A percentile compares a stretch with the other conserved stretches of the same genome.
These are phyloP conservation scores for Rhamnella rubrinervis DNA, from an alignment of 331 rosid species.

Conservation along the genomic window DNA sequence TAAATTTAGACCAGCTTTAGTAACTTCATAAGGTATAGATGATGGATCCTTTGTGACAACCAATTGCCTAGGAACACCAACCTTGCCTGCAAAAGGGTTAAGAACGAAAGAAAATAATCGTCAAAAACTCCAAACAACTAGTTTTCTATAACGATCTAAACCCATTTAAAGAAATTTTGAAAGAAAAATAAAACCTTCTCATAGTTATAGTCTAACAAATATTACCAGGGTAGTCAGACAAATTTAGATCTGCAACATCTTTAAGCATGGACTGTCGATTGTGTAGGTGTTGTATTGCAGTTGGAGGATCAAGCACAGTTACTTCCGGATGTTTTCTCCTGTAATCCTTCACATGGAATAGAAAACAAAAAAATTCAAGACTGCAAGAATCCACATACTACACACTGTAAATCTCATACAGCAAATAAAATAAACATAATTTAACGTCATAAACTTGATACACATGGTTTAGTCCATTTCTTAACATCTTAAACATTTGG, in stretches of 20 bases:
- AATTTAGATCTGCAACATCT: constrained; percentile 61
- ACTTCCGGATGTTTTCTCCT: constrained; percentile 62
- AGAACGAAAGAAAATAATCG: constrained; percentile 6
- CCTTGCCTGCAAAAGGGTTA: constrained; percentile 47
- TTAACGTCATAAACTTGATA: too few species aligned
- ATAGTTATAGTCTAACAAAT: constrained; percentile 18
- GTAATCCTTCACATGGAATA: constrained; percentile 53
- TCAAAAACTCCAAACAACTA: neutral
- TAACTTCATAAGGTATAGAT: constrained; percentile 57
- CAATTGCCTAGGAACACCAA: constrained; percentile 68
- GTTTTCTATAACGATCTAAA: constrained; percentile 11
- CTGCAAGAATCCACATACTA: constrained; percentile 9
- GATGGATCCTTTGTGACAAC: constrained; percentile 51
- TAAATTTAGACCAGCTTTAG: constrained; percentile 64
- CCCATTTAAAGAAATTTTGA: neutral
- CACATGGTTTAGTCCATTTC: too few species aligned
- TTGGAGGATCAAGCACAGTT: constrained; percentile 65
- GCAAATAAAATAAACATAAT: too few species aligned
- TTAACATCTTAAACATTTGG: too few species aligned
- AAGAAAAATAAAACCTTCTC: neutral
- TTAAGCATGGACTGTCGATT: constrained; percentile 86
- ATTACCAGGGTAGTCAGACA: constrained; percentile 60
- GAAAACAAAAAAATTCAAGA: neutral
- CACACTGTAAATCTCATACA: too few species aligned
- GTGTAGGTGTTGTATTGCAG: constrained; percentile 60